Base-by-base conservation (phyloP, 2,329 filamentous ascomycete genomes). In the Sporothrix globosa region DNA sequence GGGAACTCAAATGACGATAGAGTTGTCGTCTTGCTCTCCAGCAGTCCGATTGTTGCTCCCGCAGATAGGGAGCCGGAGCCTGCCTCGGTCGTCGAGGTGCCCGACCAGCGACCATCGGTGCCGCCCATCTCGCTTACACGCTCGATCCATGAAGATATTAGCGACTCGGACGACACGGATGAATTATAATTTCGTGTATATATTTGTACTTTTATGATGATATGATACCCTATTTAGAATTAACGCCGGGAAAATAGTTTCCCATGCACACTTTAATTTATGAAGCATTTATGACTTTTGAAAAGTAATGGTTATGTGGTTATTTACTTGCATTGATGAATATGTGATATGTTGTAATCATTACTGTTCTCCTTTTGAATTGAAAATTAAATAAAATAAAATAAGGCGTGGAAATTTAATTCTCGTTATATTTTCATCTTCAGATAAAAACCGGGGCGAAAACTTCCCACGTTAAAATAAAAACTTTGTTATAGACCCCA, bases 131-230 rank as follows among this genome's bases (percentile, higher is more conserved):
- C 21, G 0, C n/a, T 30, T 30, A 61, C 66, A 0, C n/a, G 58
- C 14, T 21, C 48, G 0, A 34, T 46, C 11, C 52, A 67, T 11
- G 27, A 56, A 30, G 54, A 69, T 27, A 70, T 70, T 30, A 69
- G 70, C 63, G 71, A 72, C 30, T 69, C 69, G 9, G 72, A 73
- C 50, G 73, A 71, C 53, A 73, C 72, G 24, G 73, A 74, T n/a
- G 73, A 74, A 53, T 41, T 73, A 10, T 74, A 50, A 70, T 6
- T 14, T 24, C 7, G 6, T 58, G n/a, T 54, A 41, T 54, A 11
- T n/a, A 58, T 60, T 39, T 70, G 60, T 70, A 34, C 39, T 53
- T 53, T 7, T 65, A 44, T 27, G n/a, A 69, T 44, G 44, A 9
- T 56, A 66, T 54, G 72, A 69, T 72, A 72, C 70, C 70, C 68